Evolutionary conservation across 129 eudicot genomes (phyloP).

Genomic region (Calendula officinalis): DNA sequence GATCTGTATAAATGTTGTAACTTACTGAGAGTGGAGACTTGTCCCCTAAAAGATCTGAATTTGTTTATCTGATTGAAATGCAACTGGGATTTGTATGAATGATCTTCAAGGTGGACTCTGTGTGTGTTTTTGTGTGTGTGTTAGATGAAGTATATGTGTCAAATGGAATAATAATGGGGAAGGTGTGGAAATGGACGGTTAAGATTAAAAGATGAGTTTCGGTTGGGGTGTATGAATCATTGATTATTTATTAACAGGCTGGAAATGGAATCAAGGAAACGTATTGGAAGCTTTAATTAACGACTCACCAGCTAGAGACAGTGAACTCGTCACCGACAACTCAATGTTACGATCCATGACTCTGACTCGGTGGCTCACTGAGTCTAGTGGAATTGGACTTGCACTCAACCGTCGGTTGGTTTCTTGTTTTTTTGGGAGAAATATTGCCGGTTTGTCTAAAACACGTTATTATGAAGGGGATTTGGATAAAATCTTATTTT

Average conservation of each 20-base stretch:
- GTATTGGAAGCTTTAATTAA: conserved; percentile 13
- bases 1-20: conserved; percentile 19
- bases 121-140: conserved; percentile 14
- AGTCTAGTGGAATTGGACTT: background rate
- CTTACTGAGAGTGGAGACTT: conserved; percentile 42
- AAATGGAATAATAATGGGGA: conserved; percentile 8
- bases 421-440: background rate
- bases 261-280: conserved; percentile 48
- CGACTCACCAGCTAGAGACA: conserved; percentile 39
- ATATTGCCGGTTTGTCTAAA: conserved; percentile 7
- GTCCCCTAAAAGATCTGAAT: conserved; percentile 21
- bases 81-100: conserved; percentile 12
- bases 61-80: conserved; percentile 15
- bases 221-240: conserved; percentile 34
- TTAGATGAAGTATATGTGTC: conserved; percentile 31
- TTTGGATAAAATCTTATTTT: too few relatives aligned
- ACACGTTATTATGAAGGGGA: too few relatives aligned
- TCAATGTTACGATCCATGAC: background rate
- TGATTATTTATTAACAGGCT: conserved; percentile 40
- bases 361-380: conserved; percentile 16
- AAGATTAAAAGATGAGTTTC: conserved; percentile 40
- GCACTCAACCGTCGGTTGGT: conserved; percentile 9
- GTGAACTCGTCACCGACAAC: conserved; percentile 27
- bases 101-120: conserved; percentile 7
- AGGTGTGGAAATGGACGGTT: conserved; percentile 41